Evolutionary conservation across 108 stramenopile genomes (phyloP).

Genomic region (Pseudonitzschia delicatissima): DNA sequence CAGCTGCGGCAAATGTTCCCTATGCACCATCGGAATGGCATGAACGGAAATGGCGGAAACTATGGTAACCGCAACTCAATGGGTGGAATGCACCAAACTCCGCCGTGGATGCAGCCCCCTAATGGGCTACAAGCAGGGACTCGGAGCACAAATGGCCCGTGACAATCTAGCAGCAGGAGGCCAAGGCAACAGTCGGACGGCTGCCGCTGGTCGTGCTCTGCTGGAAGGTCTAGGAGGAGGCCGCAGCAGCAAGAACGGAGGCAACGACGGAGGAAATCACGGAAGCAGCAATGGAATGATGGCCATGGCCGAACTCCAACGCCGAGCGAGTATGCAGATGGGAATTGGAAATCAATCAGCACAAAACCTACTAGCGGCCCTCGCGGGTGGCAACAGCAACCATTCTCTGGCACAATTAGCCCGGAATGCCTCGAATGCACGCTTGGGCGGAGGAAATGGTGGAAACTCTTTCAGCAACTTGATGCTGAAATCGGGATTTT

Average conservation of each 20-base stretch:
- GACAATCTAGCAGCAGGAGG: constrained; percentile 37
- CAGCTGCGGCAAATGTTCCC: constrained; percentile 1
- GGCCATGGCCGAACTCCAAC: constrained; percentile 51
- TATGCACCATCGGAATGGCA: background rate
- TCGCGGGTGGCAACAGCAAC: constrained; percentile 8
- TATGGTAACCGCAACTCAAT: background rate
- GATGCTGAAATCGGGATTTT: constrained; percentile 68
- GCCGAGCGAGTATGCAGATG: constrained; percentile 24
- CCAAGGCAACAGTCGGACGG: constrained; percentile 44
- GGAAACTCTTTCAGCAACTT: constrained; percentile 51
- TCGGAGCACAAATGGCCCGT: constrained; percentile 39
- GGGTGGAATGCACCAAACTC: background rate
- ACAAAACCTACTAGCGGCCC: constrained; percentile 36
- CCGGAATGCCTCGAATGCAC: constrained; percentile 59
- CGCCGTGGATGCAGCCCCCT: constrained; percentile 61
- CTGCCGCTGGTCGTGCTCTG: constrained; percentile 69
- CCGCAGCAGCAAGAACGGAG: constrained; percentile 4
- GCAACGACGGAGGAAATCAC: background rate
- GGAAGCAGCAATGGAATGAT: constrained; percentile 30
- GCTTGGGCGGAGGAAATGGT: constrained; percentile 34
- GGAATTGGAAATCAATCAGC: constrained; percentile 22
- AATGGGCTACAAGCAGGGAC: constrained; percentile 56
- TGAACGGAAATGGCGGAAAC: constrained; percentile 6
- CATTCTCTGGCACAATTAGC: constrained; percentile 68
- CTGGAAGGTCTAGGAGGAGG: constrained; percentile 34